Base-by-base conservation (phyloP, 495 filamentous ascomycete species). In the Neurospora sp. region DNA sequence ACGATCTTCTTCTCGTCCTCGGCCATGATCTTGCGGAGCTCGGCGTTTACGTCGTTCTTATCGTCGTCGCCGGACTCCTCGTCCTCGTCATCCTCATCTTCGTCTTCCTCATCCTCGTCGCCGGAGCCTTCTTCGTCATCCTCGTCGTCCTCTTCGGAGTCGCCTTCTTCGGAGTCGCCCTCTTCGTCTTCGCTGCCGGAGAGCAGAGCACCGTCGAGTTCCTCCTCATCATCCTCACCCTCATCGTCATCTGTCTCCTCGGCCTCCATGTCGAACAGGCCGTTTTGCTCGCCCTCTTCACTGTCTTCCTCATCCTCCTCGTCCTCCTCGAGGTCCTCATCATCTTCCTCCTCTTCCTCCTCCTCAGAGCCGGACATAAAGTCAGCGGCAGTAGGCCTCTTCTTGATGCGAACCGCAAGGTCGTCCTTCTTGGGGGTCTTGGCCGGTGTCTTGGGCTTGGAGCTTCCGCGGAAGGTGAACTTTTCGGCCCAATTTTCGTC, bases 1-100 rank as follows among this genome's bases (percentile, higher is more conserved):
- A 91, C 85, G 70, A 94, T 89, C 20, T 81, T 86, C 78, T 90
- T 91, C 74, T 92, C 89, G 73, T 92, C 91, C 39, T 91, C 86
- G 61, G 85, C 86, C 86, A 96, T 91, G 72, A 94, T 85, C 74
- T 87, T 86, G 20, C 89, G 87, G 31, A 94, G 46, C 44, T 71
- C 73, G 27, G 70, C 75, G 73, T 20, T 76, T 71, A 79, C 77
- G 48, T 78, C 74, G 12, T 81, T 76, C 9, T 84, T 82, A 12
- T 85, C 83, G 77, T 80, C n/a, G 78, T 81, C 14, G 11, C 76
- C 53, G 2, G 53, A 65, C 14, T 65, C 53, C 5, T 61, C 53
- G n/a, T 61, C 77, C 7, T 61, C 77, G 16, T 77, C 76, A 0
- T 76, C 73, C 0, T 78, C 74, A n/a, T 77, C 80, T 1, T 75